phyloP scores from a whole-genome alignment of 2,329 filamentous ascomycete genomes.

The Pestalotiopsis fici region DNA sequence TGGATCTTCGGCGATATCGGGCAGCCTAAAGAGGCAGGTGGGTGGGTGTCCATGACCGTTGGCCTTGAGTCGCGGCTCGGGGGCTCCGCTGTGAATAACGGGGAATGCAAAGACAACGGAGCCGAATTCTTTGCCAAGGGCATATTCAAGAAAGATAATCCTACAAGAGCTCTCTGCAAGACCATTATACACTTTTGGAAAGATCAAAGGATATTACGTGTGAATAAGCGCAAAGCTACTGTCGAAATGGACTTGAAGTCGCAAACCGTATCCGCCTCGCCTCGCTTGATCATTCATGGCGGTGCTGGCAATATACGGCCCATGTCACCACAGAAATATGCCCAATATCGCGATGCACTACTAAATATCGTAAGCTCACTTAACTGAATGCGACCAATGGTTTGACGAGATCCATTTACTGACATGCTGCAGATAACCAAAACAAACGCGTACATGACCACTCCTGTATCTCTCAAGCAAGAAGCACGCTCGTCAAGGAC shows the following conservation, averaged over 20 bases:
- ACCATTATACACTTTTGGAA: too few species aligned
- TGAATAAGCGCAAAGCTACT: background rate
- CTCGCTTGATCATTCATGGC: slow-evolving; percentile 70
- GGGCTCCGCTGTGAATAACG: background rate
- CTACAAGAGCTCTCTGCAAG: background rate
- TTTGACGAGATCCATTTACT: slow-evolving; percentile 6
- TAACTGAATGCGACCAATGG: too few species aligned
- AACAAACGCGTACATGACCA: slow-evolving; percentile 48
- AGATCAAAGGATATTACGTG: too few species aligned
- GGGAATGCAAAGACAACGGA: background rate
- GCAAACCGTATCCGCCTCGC: slow-evolving; percentile 35
- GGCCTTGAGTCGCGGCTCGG: background rate
- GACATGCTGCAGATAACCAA: slow-evolving; percentile 38
- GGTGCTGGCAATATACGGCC: slow-evolving; percentile 71
- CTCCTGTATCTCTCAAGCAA: slow-evolving; percentile 18
- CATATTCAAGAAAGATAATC: too few species aligned
- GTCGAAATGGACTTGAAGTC: slow-evolving; percentile 42
- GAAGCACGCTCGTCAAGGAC: slow-evolving; percentile 1
- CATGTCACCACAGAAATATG: slow-evolving; percentile 59
- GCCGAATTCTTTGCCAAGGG: background rate
- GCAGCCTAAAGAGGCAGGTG: background rate
- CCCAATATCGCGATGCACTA: slow-evolving; percentile 60
- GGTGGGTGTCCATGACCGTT: background rate
- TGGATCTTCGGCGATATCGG: background rate
- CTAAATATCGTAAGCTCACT: slow-evolving; percentile 57